Percentiles rank a stretch among this genome's conserved stretches.
Conservation (phyloP, 768 basidiomycete species). For the Tulasnella sp. region DNA sequence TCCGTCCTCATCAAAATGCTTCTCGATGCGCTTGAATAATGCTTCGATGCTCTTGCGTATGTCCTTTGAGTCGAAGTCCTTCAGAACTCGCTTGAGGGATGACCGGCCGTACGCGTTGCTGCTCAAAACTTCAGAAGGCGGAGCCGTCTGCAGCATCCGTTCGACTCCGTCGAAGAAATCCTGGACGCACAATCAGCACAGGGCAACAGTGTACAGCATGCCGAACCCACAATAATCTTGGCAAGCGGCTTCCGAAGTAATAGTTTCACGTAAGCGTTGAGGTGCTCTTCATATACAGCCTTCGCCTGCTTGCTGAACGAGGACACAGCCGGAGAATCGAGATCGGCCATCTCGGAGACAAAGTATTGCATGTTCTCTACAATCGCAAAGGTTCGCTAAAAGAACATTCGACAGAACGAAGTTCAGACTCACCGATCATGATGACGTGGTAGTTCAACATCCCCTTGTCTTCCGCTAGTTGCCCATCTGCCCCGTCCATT, state of each 20-base stretch:
- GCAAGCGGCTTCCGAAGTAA: constrained; percentile 82
- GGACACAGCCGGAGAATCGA: constrained; percentile 61
- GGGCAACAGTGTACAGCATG: background rate
- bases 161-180: constrained; percentile 95
- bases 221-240: constrained; percentile 69
- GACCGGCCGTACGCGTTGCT: constrained; percentile 73
- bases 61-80: constrained; percentile 84
- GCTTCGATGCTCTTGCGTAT: constrained; percentile 82
- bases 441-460: constrained; percentile 96
- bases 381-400: background rate
- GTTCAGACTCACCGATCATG: constrained; percentile 67
- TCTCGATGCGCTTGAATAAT: constrained; percentile 87
- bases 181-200: constrained; percentile 42
- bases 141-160: constrained; percentile 74
- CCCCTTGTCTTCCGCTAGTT: constrained; percentile 81
- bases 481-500: constrained; percentile 67
- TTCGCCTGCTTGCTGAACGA: constrained; percentile 70
- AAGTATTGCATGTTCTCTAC: constrained; percentile 97
- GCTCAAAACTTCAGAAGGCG: constrained; percentile 68
- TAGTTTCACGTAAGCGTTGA: constrained; percentile 79
- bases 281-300: constrained; percentile 82
- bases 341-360: constrained; percentile 70
- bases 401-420: background rate
- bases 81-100: constrained; percentile 75
- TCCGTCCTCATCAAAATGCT: constrained; percentile 70